These are phyloP conservation scores for Acacia confusa DNA, from an alignment of 306 rosid genomes.

Conservation along the genomic window DNA sequence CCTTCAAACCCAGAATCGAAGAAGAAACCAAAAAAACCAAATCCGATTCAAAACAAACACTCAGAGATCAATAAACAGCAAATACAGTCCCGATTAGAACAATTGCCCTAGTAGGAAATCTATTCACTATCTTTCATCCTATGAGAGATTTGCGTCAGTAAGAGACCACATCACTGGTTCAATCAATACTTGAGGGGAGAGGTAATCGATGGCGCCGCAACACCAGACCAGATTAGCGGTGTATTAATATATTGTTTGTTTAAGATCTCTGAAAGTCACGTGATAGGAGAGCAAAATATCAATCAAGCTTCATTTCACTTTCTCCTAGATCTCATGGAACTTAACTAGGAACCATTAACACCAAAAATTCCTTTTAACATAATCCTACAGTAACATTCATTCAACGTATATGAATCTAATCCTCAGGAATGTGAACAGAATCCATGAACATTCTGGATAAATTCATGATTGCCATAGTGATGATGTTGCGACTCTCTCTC, in stretches of 20 bases:
- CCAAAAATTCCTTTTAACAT: not conserved
- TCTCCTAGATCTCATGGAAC: constrained; percentile 32
- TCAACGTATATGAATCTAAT: not conserved
- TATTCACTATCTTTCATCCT: not conserved
- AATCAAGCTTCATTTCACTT: constrained; percentile 21
- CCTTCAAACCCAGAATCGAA: constrained; percentile 44
- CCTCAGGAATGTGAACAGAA: not conserved
- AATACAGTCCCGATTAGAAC: not conserved
- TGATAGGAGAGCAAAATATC: constrained; percentile 2
- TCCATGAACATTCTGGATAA: not conserved
- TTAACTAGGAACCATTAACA: not conserved
- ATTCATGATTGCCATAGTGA: constrained; percentile 3
- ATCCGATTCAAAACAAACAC: constrained; percentile 32
- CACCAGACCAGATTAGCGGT: not conserved
- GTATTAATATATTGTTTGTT: not conserved
- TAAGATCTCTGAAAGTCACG: constrained; percentile 34
- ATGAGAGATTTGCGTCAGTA: not conserved
- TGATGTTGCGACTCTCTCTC: not conserved
- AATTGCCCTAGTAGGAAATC: not conserved
- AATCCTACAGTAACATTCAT: not conserved
- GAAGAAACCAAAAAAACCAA: not conserved
- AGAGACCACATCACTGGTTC: not conserved
- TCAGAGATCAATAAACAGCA: constrained; percentile 41
- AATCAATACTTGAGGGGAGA: not conserved
- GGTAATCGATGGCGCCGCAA: not conserved